These are phyloP conservation scores for Cyberlindnera suaveolens DNA, from an alignment of 805 yeast species.

Conservation along the genomic window DNA sequence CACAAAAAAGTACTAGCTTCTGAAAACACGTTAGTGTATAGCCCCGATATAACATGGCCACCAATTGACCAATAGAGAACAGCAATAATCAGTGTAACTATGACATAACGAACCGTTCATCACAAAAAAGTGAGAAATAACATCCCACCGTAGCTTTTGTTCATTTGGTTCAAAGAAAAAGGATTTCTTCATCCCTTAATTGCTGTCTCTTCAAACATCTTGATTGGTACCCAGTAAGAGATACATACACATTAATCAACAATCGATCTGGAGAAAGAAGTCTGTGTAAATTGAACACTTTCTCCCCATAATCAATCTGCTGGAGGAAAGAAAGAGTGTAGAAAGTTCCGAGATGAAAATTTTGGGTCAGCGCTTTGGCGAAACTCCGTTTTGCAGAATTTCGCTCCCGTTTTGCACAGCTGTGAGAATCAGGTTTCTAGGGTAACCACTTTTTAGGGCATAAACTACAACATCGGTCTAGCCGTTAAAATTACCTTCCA, in stretches of 20 bases:
- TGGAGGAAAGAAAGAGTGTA: too few relatives aligned
- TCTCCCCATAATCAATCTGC: too few relatives aligned
- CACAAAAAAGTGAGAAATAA: slow-evolving; percentile 41
- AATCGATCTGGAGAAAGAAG: too few relatives aligned
- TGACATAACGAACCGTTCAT: slow-evolving; percentile 64
- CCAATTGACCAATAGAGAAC: background rate
- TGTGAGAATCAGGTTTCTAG: background rate
- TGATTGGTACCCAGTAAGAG: background rate
- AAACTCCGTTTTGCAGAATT: too few relatives aligned
- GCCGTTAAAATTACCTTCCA: background rate
- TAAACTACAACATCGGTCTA: background rate
- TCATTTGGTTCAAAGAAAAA: slow-evolving; percentile 27
- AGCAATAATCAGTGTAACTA: slow-evolving; percentile 73
- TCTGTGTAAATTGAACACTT: too few relatives aligned
- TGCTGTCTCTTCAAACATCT: background rate
- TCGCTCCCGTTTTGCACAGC: too few relatives aligned
- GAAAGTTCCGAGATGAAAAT: too few relatives aligned
- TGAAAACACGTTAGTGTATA: background rate
- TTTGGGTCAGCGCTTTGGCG: too few relatives aligned
- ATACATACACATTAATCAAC: background rate
- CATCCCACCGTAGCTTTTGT: slow-evolving; percentile 18
- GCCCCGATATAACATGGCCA: too few relatives aligned
- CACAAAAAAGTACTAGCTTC: too few relatives aligned
- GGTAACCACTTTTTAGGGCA: background rate
- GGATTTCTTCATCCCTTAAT: slow-evolving; percentile 19